Base-by-base conservation (phyloP, 768 basidiomycete genomes). In the Lyophyllum shimeji region DNA sequence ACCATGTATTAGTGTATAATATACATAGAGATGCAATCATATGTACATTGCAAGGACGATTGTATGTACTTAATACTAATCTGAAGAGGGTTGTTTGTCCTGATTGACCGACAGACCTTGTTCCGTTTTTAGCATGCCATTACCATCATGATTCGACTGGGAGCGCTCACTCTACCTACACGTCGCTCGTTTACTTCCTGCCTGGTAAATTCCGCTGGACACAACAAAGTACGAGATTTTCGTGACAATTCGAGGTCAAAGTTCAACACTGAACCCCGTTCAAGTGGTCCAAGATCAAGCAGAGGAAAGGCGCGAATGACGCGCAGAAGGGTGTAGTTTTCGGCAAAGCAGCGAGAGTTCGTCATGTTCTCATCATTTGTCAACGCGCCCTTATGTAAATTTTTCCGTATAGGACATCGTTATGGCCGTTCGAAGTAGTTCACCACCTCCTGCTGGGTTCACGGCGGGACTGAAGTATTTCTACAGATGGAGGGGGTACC, bases 281-380 rank as follows among this genome's bases (percentile, higher is more conserved):
- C 43, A 56, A 89, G 87, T 89, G 86, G 87, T 87, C 87, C 0
- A 89, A 89, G 77, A 89, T 89, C 64, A 87, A 87, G 65, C 79
- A 85, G 53, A 81, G 76, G 64, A 89, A 89, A 63, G 87, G 84
- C 17, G 70, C 75, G n/a, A 82, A 78, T 59, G 87, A 89, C 65
- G 73, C 76, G 7, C 79, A 82, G 61, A 86, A 81, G 65, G 81
- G 85, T 50, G 72, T 74, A 42, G 45, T 84, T n/a, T 86, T 82
- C 46, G 74, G 81, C 31, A 84, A 74, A 65, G 78, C 81, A 15
- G 76, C 74, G 55, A 75, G 78, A 55, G 87, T 89, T 67, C 37
- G 84, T 61, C 13, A 2, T 12, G 44, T 45, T 17, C 33, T 52
- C 44, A n/a, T 8, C 17, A 7, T 9, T n/a, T 24, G 31, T 51